Percentiles rank a stretch among this genome's conserved stretches.
Conservation (phyloP, 2,329 filamentous ascomycete genomes). For the Bipolaris oryzae region DNA sequence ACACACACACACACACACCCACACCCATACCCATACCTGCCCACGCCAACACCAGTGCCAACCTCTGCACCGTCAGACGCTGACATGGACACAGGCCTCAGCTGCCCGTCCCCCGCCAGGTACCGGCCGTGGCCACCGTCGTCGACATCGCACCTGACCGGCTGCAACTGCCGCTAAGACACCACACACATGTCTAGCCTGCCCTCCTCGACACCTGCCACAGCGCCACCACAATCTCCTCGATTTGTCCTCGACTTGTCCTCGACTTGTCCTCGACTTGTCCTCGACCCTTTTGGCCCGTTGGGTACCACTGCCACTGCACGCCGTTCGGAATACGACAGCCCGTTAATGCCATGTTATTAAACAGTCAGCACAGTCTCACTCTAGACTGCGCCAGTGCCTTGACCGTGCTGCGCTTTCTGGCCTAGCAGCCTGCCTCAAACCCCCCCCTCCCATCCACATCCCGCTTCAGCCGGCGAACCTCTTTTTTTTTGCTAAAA, state of each 20-base stretch:
- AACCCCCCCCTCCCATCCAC: neutral
- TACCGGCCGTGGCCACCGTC: neutral
- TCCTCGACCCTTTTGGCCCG: neutral
- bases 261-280: neutral
- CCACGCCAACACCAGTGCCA: no score
- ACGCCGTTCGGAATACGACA: neutral
- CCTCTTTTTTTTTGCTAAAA: neutral
- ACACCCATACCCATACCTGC: neutral
- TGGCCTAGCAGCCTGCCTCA: neutral
- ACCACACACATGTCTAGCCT: conserved; percentile 1
- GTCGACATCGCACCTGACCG: conserved; percentile 4
- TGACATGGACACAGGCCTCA: neutral
- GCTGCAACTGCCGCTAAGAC: conserved; percentile 7
- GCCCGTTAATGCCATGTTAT: neutral
- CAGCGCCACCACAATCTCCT: neutral
- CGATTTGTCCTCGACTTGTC: neutral
- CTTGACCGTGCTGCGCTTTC: neutral
- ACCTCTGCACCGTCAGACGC: neutral
- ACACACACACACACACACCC: no score
- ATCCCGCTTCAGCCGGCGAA: conserved; percentile 5
- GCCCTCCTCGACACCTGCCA: neutral
- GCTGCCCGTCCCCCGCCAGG: neutral
- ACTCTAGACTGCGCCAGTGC: neutral
- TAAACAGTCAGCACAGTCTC: conserved; percentile 1
- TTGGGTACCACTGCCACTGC: neutral